These are phyloP conservation scores for Colletotrichum lupini DNA, from an alignment of 2,329 filamentous ascomycete species.

Conservation along the genomic window DNA sequence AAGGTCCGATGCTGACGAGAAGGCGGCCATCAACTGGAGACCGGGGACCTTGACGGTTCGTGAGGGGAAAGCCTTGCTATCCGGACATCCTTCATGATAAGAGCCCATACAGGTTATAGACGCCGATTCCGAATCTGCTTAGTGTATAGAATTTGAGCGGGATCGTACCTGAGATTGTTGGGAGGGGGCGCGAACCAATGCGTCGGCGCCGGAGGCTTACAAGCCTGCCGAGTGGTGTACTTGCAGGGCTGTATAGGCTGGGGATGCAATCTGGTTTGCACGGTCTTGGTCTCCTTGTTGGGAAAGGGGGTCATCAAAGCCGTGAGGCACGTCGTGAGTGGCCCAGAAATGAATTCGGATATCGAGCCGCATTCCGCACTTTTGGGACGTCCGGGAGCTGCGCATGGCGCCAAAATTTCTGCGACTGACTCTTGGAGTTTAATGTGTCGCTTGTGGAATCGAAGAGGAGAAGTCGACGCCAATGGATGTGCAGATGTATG, in stretches of 20 bases:
- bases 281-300: constrained; percentile 29
- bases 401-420: background rate
- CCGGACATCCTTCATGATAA: background rate
- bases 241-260: constrained; percentile 17
- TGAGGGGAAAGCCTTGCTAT: constrained; percentile 18
- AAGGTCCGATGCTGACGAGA: constrained; percentile 14
- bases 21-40: background rate
- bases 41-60: constrained; percentile 21
- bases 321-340: background rate
- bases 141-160: constrained; percentile 10
- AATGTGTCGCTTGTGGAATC: background rate
- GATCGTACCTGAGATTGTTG: constrained; percentile 17
- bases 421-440: background rate
- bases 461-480: background rate
- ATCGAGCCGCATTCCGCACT: constrained; percentile 26
- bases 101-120: constrained; percentile 7
- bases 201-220: constrained; percentile 30
- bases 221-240: constrained; percentile 12
- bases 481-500: background rate
- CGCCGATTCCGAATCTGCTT: constrained; percentile 12
- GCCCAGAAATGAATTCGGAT: constrained; percentile 24
- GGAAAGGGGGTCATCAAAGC: constrained; percentile 20
- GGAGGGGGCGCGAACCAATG: constrained; percentile 32
- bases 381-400: background rate
- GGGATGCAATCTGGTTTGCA: constrained; percentile 27